Base-by-base conservation (phyloP, 129 eudicot genomes). In the Sambucus nigra region DNA sequence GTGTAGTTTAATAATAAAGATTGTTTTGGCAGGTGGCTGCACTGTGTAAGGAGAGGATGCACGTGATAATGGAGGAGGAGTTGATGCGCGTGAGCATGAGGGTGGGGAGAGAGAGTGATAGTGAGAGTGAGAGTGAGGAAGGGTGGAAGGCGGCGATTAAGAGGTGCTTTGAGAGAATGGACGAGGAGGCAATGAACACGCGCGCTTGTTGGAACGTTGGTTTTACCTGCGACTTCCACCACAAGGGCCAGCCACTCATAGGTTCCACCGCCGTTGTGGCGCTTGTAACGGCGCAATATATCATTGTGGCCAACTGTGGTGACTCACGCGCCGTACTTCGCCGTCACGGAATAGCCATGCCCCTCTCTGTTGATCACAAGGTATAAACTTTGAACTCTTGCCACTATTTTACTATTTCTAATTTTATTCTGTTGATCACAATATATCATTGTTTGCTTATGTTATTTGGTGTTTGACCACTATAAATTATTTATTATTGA, bases 181-280 rank as follows among this genome's bases (percentile, higher is more conserved):
- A 74, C 46, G 71, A 61, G 59, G 53, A 66, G 69, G 77, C 69
- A 15, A 7, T 68, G 48, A 17, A 41, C 21, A 25, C 73, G 25
- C 60, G 80, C 68, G 4, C 60, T 15, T 57, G 74, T 17, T 71
- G 69, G n/a, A 63, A 61, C 48, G 11, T 9, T 14, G 72, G 20
- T 8, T 39, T 5, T 38, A 26, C 9, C 2, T 71, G 78, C 55
- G 16, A 56, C 44, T 76, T 77, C 69, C 46, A 17, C 35, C 48
- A 52, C 12, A 3, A 22, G 11, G 55, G 22, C n/a, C n/a, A 42
- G 26, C 13, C 61, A 5, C 55, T 66, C 33, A 16, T 58, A n/a
- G 87, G 87, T 1, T 57, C 81, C 35, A 79, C 87, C 9, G 82
- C 73, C 29, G 68, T 69, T 45, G 78, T 76, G 42, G 68, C 75